Percentiles rank a stretch among this genome's conserved stretches.
These are phyloP conservation scores for Hirschioporus abietinus DNA, from an alignment of 768 basidiomycete genomes.

Conservation along the genomic window DNA sequence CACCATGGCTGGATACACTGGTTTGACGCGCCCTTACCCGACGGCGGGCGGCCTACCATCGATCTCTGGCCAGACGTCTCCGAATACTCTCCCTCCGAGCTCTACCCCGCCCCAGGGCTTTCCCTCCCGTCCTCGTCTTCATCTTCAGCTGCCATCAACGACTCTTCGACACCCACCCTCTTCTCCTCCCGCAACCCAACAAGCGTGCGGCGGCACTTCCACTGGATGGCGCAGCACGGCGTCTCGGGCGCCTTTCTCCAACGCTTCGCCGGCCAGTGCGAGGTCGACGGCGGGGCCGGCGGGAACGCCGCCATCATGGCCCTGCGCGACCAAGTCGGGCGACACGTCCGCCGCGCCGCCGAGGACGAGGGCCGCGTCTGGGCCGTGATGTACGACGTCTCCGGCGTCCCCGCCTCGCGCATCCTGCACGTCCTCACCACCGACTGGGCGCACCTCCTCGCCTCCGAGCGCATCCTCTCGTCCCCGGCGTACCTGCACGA, in stretches of 20 bases:
- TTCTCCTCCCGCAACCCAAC: conserved; percentile 76
- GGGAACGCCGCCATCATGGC: conserved; percentile 49
- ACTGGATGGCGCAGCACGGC: conserved; percentile 80
- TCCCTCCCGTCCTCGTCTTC: neutral
- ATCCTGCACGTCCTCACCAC: conserved; percentile 61
- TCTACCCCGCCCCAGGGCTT: conserved; percentile 66
- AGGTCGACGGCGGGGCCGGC: conserved; percentile 39
- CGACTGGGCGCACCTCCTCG: conserved; percentile 72
- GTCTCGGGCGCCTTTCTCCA: conserved; percentile 82
- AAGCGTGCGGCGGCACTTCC: conserved; percentile 73
- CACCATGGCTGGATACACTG: conserved; percentile 89
- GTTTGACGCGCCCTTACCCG: conserved; percentile 63
- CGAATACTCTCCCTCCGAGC: conserved; percentile 62
- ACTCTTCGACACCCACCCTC: conserved; percentile 51
- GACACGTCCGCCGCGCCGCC: conserved; percentile 67
- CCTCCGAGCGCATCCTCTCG: conserved; percentile 54
- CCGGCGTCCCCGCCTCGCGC: conserved; percentile 66
- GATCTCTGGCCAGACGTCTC: conserved; percentile 82
- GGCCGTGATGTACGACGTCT: conserved; percentile 86
- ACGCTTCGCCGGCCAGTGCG: conserved; percentile 67
- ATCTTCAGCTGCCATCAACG: conserved; percentile 28
- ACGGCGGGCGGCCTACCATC: conserved; percentile 65
- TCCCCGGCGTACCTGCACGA: conserved; percentile 72
- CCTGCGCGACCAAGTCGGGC: conserved; percentile 69
- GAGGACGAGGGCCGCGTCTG: conserved; percentile 78